Percentiles rank a stretch among this genome's conserved stretches.
These are phyloP conservation scores for Suhomyces faveliae DNA, from an alignment of 805 yeast genomes.

Conservation along the genomic window DNA sequence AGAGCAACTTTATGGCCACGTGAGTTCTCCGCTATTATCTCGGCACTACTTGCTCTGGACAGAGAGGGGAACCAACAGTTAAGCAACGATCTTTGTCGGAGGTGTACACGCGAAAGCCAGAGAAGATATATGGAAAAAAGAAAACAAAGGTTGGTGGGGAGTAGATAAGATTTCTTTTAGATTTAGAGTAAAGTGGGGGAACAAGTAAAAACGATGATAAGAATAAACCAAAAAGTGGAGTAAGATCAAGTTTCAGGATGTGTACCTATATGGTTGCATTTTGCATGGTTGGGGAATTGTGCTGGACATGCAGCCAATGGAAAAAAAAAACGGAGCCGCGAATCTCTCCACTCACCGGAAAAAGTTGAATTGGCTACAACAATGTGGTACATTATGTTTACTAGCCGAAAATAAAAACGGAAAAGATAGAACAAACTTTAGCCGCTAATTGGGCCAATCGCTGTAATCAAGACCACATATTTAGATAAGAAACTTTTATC, in stretches of 20 bases:
- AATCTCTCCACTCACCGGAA: slow-evolving; percentile 1
- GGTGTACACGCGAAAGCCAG: too few relatives aligned
- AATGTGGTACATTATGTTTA: background rate
- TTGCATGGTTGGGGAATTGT: background rate
- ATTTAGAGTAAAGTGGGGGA: background rate
- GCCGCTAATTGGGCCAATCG: background rate
- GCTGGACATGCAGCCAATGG: slow-evolving; percentile 2
- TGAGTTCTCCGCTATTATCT: too few relatives aligned
- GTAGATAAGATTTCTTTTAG: background rate
- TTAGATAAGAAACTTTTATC: too few relatives aligned
- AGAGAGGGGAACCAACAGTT: too few relatives aligned
- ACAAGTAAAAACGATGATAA: background rate
- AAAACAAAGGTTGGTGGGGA: too few relatives aligned
- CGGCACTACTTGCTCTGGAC: too few relatives aligned
- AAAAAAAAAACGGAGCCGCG: slow-evolving; percentile 1
- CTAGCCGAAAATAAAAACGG: background rate
- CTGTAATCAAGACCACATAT: background rate
- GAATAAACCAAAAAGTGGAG: background rate
- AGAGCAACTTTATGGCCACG: too few relatives aligned
- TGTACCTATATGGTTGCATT: too few relatives aligned
- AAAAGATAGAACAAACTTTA: background rate
- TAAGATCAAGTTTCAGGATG: background rate
- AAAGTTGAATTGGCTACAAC: background rate
- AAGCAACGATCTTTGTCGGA: too few relatives aligned
- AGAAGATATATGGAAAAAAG: too few relatives aligned